These are phyloP conservation scores for Amborella trichopoda DNA, from an alignment of 164 flowering plant species.

Conservation along the genomic window DNA sequence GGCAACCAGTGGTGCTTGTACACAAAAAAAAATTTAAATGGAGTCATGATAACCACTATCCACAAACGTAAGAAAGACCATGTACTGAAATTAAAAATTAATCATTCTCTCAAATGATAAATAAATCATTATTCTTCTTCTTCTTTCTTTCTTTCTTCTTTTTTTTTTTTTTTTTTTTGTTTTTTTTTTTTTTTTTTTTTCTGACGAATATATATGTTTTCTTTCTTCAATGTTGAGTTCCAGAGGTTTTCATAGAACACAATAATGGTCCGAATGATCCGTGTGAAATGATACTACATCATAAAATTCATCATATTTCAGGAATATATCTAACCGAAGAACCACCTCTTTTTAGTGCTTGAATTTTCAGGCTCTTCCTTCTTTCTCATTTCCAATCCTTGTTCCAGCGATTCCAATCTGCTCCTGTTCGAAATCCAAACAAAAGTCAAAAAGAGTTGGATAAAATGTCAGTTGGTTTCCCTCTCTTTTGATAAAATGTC, in stretches of 20 bases:
- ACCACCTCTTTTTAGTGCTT: constrained; percentile 40
- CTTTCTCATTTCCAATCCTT: constrained; percentile 55
- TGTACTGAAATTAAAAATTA: no score
- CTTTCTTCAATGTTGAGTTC: no score
- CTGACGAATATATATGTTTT: no score
- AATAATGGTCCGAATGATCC: no score
- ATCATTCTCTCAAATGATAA: no score
- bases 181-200: not conserved
- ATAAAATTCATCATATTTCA: no score
- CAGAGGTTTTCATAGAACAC: no score
- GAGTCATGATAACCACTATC: no score
- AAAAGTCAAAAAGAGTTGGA: not conserved
- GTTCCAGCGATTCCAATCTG: constrained; percentile 59
- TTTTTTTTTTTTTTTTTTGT: not conserved
- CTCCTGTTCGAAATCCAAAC: constrained; percentile 28
- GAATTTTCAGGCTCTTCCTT: constrained; percentile 22
- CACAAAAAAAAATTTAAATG: no score
- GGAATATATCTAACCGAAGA: constrained; percentile 51
- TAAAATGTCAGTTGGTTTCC: not conserved
- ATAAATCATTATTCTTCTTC: not conserved
- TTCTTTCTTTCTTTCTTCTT: not conserved
- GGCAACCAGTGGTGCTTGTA: no score
- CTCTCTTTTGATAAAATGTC: not conserved
- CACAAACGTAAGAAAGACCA: no score
- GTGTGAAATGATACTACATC: no score